Evolutionary conservation across 164 flowering plant genomes (phyloP).

Genomic region (Nelumbo lutea): DNA sequence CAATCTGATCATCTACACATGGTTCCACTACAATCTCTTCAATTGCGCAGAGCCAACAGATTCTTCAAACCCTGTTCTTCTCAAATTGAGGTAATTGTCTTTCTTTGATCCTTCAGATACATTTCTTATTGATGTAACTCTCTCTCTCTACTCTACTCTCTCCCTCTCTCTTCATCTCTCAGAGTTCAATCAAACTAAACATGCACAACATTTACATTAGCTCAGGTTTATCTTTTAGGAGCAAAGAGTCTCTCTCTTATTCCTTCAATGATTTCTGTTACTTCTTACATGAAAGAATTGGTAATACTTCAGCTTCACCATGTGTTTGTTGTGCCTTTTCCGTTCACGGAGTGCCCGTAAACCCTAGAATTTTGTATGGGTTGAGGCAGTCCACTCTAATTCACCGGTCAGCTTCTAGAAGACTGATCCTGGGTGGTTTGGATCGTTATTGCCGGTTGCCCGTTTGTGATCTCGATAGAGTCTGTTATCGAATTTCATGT

Average conservation of each 20-base stretch:
- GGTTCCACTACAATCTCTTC: conserved; percentile 1
- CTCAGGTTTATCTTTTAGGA: conserved; percentile 39
- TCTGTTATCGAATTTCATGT: conserved; percentile 26
- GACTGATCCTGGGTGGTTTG: conserved; percentile 17
- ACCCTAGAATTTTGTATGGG: conserved; percentile 33
- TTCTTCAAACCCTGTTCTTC: conserved; percentile 6
- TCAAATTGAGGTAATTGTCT: conserved; percentile 16
- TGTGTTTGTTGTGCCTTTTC: conserved; percentile 19
- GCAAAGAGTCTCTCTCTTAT: conserved; percentile 33
- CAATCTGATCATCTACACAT: no score
- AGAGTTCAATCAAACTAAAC: not conserved
- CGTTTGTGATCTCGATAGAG: conserved; percentile 19
- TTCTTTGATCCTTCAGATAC: conserved; percentile 4
- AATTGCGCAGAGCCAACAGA: not conserved
- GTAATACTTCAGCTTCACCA: conserved; percentile 9
- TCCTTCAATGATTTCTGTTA: conserved; percentile 34
- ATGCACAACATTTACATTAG: conserved; percentile 43
- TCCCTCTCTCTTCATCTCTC: conserved; percentile 1
- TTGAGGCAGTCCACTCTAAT: conserved; percentile 36
- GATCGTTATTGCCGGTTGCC: conserved; percentile 29
- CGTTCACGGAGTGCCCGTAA: conserved; percentile 18
- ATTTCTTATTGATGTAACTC: conserved; percentile 21
- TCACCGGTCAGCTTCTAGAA: conserved; percentile 26
- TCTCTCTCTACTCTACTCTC: not conserved
- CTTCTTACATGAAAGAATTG: conserved; percentile 21